phyloP scores from a whole-genome alignment of 2,329 filamentous ascomycete genomes.

The Fusarium pseudocircinatum region DNA sequence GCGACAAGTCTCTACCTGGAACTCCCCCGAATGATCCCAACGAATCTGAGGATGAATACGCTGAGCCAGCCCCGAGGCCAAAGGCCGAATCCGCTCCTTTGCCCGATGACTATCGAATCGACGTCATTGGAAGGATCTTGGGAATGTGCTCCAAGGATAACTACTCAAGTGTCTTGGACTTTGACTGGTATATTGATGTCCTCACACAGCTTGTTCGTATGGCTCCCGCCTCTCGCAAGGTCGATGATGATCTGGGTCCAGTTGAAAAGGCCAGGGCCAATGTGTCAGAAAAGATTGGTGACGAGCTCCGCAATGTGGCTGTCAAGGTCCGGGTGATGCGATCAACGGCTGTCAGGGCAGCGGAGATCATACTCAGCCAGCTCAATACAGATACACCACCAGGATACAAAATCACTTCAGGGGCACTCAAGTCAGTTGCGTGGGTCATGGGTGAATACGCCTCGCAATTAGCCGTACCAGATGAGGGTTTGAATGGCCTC shows the following conservation, averaged over 20 bases:
- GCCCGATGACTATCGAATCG: constrained; percentile 85
- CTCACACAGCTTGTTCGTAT: constrained; percentile 85
- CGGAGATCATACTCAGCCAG: constrained; percentile 77
- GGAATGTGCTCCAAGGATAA: constrained; percentile 91
- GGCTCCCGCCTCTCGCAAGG: constrained; percentile 61
- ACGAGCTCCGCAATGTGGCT: constrained; percentile 87
- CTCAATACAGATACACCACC: constrained; percentile 61
- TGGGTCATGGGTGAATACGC: constrained; percentile 94
- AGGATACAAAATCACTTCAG: constrained; percentile 66
- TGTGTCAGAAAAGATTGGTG: constrained; percentile 78
- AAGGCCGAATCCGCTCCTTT: constrained; percentile 65
- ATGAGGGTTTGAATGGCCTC: constrained; percentile 77
- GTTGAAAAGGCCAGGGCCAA: constrained; percentile 49
- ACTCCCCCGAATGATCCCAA: constrained; percentile 57
- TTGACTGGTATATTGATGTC: constrained; percentile 97
- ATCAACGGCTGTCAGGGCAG: constrained; percentile 80
- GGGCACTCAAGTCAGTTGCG: constrained; percentile 77
- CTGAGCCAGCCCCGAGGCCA: constrained; percentile 45
- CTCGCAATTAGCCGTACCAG: constrained; percentile 72
- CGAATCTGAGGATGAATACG: constrained; percentile 62
- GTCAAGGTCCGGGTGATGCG: constrained; percentile 90
- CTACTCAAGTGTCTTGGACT: constrained; percentile 86
- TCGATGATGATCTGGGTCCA: constrained; percentile 50
- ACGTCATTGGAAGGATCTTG: constrained; percentile 84
- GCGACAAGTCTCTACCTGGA: constrained; percentile 55